phyloP scores from a whole-genome alignment of 164 flowering plant species.

The Amborella trichopoda region DNA sequence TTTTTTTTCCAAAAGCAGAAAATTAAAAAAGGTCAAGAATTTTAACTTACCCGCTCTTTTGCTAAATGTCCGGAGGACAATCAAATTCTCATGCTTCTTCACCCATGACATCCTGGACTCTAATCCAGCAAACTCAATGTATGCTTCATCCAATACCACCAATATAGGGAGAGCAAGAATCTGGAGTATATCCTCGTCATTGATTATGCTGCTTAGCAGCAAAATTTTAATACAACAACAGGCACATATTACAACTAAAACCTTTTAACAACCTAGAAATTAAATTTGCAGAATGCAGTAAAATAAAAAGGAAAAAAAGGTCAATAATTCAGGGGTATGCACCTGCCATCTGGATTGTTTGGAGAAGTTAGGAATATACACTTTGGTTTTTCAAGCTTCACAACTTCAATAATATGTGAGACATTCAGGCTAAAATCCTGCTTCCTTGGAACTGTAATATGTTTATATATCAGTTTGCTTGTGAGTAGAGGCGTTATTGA shows the following conservation, averaged over 20 bases:
- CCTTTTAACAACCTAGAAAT: neutral
- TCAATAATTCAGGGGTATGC: no score
- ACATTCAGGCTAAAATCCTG: slow-evolving; percentile 80
- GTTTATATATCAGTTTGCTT: no score
- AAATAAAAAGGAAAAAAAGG: no score
- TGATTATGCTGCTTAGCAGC: slow-evolving; percentile 58
- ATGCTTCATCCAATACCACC: slow-evolving; percentile 97
- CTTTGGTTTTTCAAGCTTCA: slow-evolving; percentile 79
- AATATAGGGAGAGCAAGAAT: slow-evolving; percentile 76
- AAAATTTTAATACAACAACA: no score
- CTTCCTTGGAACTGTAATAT: slow-evolving; percentile 79
- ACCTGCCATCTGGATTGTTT: slow-evolving; percentile 99
- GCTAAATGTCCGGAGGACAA: slow-evolving; percentile 95
- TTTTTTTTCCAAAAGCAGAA: no score
- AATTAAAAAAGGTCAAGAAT: slow-evolving; percentile 1
- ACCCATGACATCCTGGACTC: slow-evolving; percentile 91
- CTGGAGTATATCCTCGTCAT: slow-evolving; percentile 61
- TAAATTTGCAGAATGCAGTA: no score
- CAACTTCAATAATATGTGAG: slow-evolving; percentile 46
- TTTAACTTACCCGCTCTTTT: slow-evolving; percentile 78
- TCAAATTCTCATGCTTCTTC: slow-evolving; percentile 77
- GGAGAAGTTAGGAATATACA: slow-evolving; percentile 95
- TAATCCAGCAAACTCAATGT: slow-evolving; percentile 82
- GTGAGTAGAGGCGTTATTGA: no score
- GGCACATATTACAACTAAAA: neutral